Evolutionary conservation across 768 basidiomycete genomes (phyloP), one percentile per base, ranked within the genome.

Genomic region (Krasilnikovozyma curviuscula): DNA sequence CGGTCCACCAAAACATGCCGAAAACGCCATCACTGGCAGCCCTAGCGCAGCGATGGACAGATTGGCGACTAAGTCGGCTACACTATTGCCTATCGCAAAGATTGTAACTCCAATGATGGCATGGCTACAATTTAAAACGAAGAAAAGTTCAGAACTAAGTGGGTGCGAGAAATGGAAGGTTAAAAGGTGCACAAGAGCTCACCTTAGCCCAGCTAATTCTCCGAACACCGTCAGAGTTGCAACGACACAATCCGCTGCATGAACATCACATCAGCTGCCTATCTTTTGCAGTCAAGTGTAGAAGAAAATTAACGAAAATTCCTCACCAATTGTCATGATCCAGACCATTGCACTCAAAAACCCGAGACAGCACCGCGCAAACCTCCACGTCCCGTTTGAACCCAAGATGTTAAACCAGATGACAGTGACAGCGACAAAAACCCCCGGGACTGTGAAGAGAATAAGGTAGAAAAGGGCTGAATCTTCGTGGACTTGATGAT

Each of bases 21-120:
- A 83, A 65, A 93, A 88, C 21, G 81, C 86, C 88, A 89, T 93
- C 58, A 85, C 76, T 32, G 78, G 88, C 56, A 42, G 54, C 31
- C 80, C 84, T 62, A 86, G 89, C 66, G 76, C 81, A 19, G 91
- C 91, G 9, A 97, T 84, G 44, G 82, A 86, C 69, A 84, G 83
- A 65, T 97, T 95, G 19, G 93, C 91, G 6, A 98, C 89, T 19
- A 95, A 74, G 65, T 98, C 93, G 0, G 89, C 91, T 5, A 93
- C 72, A 13, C 85, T 91, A 63, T 97, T 97, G 23, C 93, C 91
- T 25, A 95, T 73, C 1, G 91, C 93, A 55, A 98, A 98, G 50
- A 98, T 59, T 62, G 51, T 21, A 2, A 29, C 3, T 33, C 0
- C 6, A 27, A 23, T 34, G 28, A 28, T 34, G 14, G 29, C 16